Conservation (phyloP, 2,329 filamentous ascomycete genomes). For the Tetracladium maxilliforme region DNA sequence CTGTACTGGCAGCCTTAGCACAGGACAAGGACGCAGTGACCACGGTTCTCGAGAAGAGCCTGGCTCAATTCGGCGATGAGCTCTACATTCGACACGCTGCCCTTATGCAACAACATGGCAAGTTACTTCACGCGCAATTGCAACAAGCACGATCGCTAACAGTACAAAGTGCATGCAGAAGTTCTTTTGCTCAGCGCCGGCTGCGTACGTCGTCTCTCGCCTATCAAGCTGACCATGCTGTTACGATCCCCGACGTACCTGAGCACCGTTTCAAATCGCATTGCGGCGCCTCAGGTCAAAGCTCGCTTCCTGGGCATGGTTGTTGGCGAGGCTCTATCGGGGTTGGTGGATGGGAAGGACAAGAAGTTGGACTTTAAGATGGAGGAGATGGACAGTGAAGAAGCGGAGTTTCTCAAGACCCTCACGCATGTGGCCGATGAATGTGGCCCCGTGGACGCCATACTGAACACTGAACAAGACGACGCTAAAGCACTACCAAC, state of each 20-base stretch:
- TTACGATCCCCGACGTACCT: slow-evolving; percentile 62
- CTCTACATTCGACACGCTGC: slow-evolving; percentile 78
- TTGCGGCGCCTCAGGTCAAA: slow-evolving; percentile 60
- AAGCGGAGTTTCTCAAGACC: slow-evolving; percentile 61
- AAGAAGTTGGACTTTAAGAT: slow-evolving; percentile 71
- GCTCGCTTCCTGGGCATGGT: slow-evolving; percentile 79
- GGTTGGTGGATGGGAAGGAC: slow-evolving; percentile 44
- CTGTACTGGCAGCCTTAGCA: slow-evolving; percentile 42
- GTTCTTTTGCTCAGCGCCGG: slow-evolving; percentile 64
- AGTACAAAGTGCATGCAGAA: slow-evolving; percentile 57
- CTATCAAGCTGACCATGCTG: slow-evolving; percentile 51
- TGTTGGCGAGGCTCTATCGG: slow-evolving; percentile 59
- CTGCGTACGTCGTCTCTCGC: slow-evolving; percentile 52
- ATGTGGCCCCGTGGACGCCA: slow-evolving; percentile 40
- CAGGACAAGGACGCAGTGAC: slow-evolving; percentile 34
- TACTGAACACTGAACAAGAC: slow-evolving; percentile 1
- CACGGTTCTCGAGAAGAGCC: slow-evolving; percentile 47
- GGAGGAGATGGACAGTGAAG: slow-evolving; percentile 59
- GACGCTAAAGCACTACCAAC: too few relatives aligned
- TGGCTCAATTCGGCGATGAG: slow-evolving; percentile 69
- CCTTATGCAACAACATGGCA: slow-evolving; percentile 79
- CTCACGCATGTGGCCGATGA: slow-evolving; percentile 49
- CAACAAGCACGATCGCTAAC: slow-evolving; percentile 7
- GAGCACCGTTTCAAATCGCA: slow-evolving; percentile 68
- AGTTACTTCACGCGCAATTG: slow-evolving; percentile 7